Percentiles rank a stretch among this genome's conserved stretches.
phyloP scores from a whole-genome alignment of 2,329 filamentous ascomycete species.

The Ampelomyces quisqualis region DNA sequence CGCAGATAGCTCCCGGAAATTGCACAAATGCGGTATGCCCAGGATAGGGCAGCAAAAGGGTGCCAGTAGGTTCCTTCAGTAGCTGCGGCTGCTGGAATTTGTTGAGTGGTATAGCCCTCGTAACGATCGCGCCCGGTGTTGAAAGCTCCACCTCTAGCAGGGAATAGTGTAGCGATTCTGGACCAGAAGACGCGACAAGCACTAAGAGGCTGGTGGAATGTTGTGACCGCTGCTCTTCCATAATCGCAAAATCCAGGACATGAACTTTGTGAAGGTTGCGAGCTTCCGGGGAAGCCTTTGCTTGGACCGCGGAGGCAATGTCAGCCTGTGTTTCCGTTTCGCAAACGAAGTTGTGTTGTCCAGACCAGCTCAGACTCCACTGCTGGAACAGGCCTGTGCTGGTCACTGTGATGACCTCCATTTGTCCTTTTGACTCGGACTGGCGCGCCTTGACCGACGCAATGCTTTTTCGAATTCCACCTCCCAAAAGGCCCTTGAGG shows the following conservation, averaged over 20 bases:
- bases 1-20: conserved; percentile 74
- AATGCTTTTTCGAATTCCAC: conserved; percentile 72
- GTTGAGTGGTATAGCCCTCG: conserved; percentile 67
- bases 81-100: conserved; percentile 48
- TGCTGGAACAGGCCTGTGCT: conserved; percentile 74
- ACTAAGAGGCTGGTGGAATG: conserved; percentile 28
- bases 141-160: conserved; percentile 71
- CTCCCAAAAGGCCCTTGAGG: conserved; percentile 72
- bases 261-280: conserved; percentile 62
- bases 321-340: conserved; percentile 70
- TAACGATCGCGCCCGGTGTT: conserved; percentile 56
- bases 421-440: conserved; percentile 73
- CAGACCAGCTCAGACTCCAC: conserved; percentile 88
- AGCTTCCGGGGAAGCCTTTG: conserved; percentile 51
- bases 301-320: conserved; percentile 63
- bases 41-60: conserved; percentile 75
- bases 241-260: conserved; percentile 77
- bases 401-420: conserved; percentile 78
- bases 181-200: conserved; percentile 36
- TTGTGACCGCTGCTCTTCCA: conserved; percentile 45
- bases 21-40: conserved; percentile 79
- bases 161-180: conserved; percentile 59
- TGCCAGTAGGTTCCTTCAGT: conserved; percentile 34
- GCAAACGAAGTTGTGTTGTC: conserved; percentile 72
- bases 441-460: conserved; percentile 75